A percentile compares a stretch with the other conserved stretches of the same genome.
Evolutionary conservation across 2,329 filamentous ascomycete species (phyloP).

Genomic region (Diaporthe ampelina): DNA sequence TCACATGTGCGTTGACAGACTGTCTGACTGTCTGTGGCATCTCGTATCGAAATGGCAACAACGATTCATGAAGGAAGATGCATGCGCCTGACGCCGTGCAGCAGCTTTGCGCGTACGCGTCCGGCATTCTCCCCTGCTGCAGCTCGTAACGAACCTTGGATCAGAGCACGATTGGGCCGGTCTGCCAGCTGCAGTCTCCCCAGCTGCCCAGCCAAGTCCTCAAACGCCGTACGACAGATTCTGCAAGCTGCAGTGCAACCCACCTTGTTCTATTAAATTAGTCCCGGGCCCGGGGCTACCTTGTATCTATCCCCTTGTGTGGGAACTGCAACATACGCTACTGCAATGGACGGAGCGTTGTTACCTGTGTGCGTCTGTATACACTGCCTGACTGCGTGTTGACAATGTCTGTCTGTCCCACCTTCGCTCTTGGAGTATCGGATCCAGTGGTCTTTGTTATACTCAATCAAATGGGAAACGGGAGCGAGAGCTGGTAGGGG

Average conservation of each 20-base stretch:
- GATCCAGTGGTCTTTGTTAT: neutral
- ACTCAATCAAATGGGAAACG: neutral
- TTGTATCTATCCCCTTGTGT: neutral
- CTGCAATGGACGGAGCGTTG: conserved; percentile 2
- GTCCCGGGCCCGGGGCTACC: neutral
- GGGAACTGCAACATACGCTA: conserved; percentile 30
- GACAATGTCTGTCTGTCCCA: neutral
- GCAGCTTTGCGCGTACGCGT: neutral
- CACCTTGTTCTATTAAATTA: conserved; percentile 7
- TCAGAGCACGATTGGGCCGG: neutral
- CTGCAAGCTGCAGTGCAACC: conserved; percentile 41
- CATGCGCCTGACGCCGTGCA: conserved; percentile 25
- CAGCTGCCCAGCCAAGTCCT: neutral
- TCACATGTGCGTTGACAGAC: conserved; percentile 1
- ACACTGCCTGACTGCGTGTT: neutral
- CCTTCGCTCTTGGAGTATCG: neutral
- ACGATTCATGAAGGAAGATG: conserved; percentile 9
- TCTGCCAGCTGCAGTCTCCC: neutral
- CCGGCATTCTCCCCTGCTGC: conserved; percentile 23
- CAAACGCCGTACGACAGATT: conserved; percentile 25
- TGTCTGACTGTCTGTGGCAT: conserved; percentile 2
- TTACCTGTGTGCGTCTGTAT: neutral
- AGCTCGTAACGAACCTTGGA: conserved; percentile 29
- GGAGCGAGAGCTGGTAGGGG: neutral
- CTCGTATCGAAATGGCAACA: conserved; percentile 6